Conservation (phyloP, 352 stramenopile genomes). For the Elongisporangium senticosum region DNA sequence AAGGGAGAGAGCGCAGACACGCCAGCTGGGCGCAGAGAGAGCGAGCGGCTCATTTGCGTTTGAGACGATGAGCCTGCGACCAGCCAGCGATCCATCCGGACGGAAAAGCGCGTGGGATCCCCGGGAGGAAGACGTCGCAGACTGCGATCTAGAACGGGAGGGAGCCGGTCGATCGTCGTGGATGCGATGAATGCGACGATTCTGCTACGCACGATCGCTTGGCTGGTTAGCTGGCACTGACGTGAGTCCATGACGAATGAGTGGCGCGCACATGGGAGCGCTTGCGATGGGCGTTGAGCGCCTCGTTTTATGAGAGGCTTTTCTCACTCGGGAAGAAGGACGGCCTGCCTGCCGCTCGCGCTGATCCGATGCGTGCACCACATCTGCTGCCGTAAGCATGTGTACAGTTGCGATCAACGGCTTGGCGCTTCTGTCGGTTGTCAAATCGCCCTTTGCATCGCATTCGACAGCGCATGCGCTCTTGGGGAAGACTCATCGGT, state of each 20-base stretch:
- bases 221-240: not conserved
- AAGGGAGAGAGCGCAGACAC: not conserved
- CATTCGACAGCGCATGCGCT: not conserved
- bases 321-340: not conserved
- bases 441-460: not conserved
- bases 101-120: not conserved
- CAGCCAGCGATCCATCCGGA: not conserved
- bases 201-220: not conserved
- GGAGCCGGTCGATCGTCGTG: not conserved
- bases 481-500: not conserved
- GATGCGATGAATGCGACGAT: not conserved
- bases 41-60: not conserved
- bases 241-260: not conserved
- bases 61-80: not conserved
- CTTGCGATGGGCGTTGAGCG: not conserved
- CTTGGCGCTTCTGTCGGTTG: not conserved
- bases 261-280: not conserved
- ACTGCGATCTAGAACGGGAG: not conserved
- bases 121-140: not conserved
- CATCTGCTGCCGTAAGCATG: not conserved
- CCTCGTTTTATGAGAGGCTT: not conserved
- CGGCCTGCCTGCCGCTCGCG: too few relatives aligned
- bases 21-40: not conserved
- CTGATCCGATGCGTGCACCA: not conserved
- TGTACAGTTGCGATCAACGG: not conserved